Evolutionary conservation across 495 filamentous ascomycete genomes (phyloP), one percentile per base, ranked within the genome.

Genomic region (Talaromyces liani): DNA sequence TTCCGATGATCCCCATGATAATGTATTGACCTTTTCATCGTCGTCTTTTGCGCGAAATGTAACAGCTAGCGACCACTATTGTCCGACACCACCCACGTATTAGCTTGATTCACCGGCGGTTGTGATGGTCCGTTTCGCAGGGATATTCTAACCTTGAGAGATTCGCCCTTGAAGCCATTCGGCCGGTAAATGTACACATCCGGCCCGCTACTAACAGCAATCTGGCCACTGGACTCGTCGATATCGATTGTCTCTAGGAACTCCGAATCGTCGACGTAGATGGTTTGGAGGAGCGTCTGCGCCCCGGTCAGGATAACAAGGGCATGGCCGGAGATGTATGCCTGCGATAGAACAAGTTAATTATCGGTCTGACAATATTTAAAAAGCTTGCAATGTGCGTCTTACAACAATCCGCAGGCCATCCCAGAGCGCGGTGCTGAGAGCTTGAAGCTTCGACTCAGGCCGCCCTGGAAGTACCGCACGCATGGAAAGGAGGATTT

Each of bases 381-480:
- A 20, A 14, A 14, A 56, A 24, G 29, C 29, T 36, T 25, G 16
- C 0, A 58, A 14, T 3, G 31, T 58, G n/a, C n/a, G 55, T 56
- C 84, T 72, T 78, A 97, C 93, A 72, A 94, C 87, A 65, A 97
- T 80, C 62, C 91, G 88, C 67, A 84, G 81, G 65, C 83, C 84
- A 69, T 91, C 82, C 93, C 93, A 98, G 74, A 83, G 84, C 72
- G 88, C 91, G 54, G 90, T 91, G 70, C 85, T 88, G 80, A 97
- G 81, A 78, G 92, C 91, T 83, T 95, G 91, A 71, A 93, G 90
- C 79, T 86, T 90, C 70, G 91, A 83, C 84, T 87, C 87, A 73
- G 93, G 93, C 84, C 87, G 87, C 74, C 93, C 93, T 69, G 93
- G 93, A 73, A 96, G 87, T 80, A 96, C 84, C 71, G 87, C 86